Conservation (phyloP, 176 grass and related monocot species). For the Panicum miliaceum region DNA sequence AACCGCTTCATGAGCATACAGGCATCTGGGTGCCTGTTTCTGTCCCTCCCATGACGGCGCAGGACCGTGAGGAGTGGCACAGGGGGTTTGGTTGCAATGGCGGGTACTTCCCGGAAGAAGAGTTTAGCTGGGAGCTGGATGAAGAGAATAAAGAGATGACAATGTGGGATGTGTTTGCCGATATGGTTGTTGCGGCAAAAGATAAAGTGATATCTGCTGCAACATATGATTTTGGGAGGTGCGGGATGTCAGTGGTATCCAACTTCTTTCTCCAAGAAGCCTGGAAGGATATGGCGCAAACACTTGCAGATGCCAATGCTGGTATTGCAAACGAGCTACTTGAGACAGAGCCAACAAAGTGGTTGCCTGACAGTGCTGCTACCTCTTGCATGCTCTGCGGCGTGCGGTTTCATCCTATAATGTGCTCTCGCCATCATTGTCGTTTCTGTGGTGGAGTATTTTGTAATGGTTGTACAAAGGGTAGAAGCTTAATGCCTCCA, state of each 20-base stretch:
- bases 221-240: slow-evolving; percentile 54
- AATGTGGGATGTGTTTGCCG: slow-evolving; percentile 90
- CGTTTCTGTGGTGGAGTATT: slow-evolving; percentile 88
- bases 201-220: slow-evolving; percentile 58
- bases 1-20: slow-evolving; percentile 72
- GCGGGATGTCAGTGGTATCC: slow-evolving; percentile 58
- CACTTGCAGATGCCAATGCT: slow-evolving; percentile 57
- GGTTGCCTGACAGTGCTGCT: slow-evolving; percentile 85
- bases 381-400: slow-evolving; percentile 87
- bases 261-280: slow-evolving; percentile 74
- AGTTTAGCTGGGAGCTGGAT: slow-evolving; percentile 69
- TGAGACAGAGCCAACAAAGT: slow-evolving; percentile 74
- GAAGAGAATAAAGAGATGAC: slow-evolving; percentile 69
- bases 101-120: slow-evolving; percentile 68
- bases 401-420: slow-evolving; percentile 72
- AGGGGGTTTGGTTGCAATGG: slow-evolving; percentile 60
- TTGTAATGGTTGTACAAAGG: slow-evolving; percentile 78
- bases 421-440: slow-evolving; percentile 80
- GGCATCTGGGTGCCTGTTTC: slow-evolving; percentile 90
- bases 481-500: slow-evolving; percentile 80
- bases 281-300: slow-evolving; percentile 72
- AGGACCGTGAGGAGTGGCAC: slow-evolving; percentile 67
- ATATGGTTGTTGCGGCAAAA: slow-evolving; percentile 65
- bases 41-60: slow-evolving; percentile 75
- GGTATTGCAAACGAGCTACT: slow-evolving; percentile 57